phyloP scores from a whole-genome alignment of 176 grass and related monocot species.

The Raddia guianensis region DNA sequence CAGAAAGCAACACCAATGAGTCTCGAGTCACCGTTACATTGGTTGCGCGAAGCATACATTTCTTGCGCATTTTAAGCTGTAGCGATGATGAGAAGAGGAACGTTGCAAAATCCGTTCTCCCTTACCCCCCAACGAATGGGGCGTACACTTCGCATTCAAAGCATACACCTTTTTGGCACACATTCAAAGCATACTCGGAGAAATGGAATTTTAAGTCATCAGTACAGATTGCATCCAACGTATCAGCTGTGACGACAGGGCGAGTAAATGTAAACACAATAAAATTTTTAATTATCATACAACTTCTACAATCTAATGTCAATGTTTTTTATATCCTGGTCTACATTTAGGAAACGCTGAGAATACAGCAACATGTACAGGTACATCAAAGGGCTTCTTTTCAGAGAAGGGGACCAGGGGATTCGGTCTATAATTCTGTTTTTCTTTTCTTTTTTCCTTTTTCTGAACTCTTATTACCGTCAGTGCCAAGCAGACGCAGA shows the following conservation, averaged over 20 bases:
- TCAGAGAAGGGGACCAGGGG: constrained; percentile 31
- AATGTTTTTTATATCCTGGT: constrained; percentile 46
- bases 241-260: not conserved
- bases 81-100: not conserved
- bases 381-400: constrained; percentile 34
- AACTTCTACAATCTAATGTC: constrained; percentile 58
- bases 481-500: constrained; percentile 95
- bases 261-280: constrained; percentile 20
- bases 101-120: not conserved
- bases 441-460: constrained; percentile 32
- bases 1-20: not conserved
- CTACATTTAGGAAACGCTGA: constrained; percentile 33
- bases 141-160: not conserved
- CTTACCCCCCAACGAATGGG: not conserved
- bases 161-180: not conserved
- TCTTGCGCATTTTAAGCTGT: not conserved
- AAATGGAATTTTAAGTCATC: not conserved
- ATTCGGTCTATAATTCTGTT: constrained; percentile 37
- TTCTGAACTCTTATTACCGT: constrained; percentile 28
- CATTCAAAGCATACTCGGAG: not conserved
- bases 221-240: constrained; percentile 31
- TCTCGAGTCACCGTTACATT: not conserved
- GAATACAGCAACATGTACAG: constrained; percentile 55
- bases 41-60: not conserved
- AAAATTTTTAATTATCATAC: constrained; percentile 52